phyloP scores from a whole-genome alignment of 1,284 basidiomycete species.

The Heterobasidion annosum region DNA sequence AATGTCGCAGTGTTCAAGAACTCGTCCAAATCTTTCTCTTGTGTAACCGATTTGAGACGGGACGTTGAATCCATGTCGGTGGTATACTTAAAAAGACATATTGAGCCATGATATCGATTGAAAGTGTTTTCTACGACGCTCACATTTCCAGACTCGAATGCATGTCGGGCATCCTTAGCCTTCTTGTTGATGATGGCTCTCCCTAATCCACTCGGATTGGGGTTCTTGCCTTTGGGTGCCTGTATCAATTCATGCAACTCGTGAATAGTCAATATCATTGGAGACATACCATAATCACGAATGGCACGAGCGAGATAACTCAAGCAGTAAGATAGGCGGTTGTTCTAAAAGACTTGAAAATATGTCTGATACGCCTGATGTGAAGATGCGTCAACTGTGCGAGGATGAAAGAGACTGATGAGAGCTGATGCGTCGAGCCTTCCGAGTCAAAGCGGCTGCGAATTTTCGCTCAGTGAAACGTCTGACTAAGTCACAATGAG shows the following conservation, averaged over 20 bases:
- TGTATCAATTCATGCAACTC: constrained; percentile 8
- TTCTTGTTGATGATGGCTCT: constrained; percentile 87
- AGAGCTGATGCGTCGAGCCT: no score
- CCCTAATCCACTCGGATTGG: constrained; percentile 74
- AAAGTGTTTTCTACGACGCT: constrained; percentile 17
- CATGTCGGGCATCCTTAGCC: constrained; percentile 70
- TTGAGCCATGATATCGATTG: not conserved
- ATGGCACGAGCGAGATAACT: no score
- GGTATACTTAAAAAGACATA: constrained; percentile 47
- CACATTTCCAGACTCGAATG: constrained; percentile 65
- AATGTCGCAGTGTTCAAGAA: constrained; percentile 94
- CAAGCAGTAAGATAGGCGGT: no score
- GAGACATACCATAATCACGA: not conserved
- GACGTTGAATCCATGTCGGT: constrained; percentile 66
- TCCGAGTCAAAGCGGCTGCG: no score
- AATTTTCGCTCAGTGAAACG: no score
- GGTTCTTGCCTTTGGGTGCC: constrained; percentile 41
- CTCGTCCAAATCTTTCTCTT: constrained; percentile 93
- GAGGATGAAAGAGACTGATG: no score
- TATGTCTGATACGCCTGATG: no score
- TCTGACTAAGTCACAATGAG: no score
- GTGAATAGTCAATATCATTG: not conserved
- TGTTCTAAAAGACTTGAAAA: no score
- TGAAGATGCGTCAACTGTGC: no score
- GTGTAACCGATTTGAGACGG: constrained; percentile 87